phyloP scores from a whole-genome alignment of 352 stramenopile genomes.

The Phytopythium litorale region DNA sequence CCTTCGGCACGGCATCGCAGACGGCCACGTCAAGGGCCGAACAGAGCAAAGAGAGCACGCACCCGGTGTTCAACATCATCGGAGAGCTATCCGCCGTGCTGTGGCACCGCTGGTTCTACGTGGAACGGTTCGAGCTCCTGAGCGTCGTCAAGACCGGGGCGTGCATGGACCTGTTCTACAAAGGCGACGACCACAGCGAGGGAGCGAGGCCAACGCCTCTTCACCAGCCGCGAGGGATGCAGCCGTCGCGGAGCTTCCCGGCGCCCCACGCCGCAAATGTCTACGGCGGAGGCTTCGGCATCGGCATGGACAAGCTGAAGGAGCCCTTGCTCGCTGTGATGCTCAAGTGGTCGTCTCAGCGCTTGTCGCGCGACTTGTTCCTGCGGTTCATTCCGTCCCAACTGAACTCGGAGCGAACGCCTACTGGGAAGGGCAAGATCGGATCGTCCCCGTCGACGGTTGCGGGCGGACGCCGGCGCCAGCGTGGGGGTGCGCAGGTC shows the following conservation, averaged over 20 bases:
- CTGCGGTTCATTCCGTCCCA: conserved; percentile 60
- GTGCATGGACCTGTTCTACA: conserved; percentile 65
- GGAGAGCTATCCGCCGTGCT: conserved; percentile 81
- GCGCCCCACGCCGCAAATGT: conserved; percentile 5
- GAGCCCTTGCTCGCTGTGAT: conserved; percentile 56
- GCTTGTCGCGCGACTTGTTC: conserved; percentile 74
- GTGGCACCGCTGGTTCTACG: conserved; percentile 89
- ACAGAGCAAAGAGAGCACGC: conserved; percentile 44
- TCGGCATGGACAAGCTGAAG: conserved; percentile 53
- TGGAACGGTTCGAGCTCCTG: conserved; percentile 85
- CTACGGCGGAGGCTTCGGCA: conserved; percentile 23
- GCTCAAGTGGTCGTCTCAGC: conserved; percentile 75
- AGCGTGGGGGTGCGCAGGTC: neutral
- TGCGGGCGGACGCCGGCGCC: conserved; percentile 2
- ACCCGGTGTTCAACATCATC: conserved; percentile 89
- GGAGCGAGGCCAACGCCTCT: neutral
- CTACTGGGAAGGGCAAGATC: conserved; percentile 15
- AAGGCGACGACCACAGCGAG: conserved; percentile 34
- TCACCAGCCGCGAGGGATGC: neutral
- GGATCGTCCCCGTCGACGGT: neutral
- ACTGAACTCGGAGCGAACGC: conserved; percentile 13
- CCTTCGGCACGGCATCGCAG: conserved; percentile 54
- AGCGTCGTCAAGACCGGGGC: conserved; percentile 65
- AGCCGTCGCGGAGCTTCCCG: conserved; percentile 9
- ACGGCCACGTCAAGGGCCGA: conserved; percentile 16